Evolutionary conservation across 345 rosid species (phyloP).

Genomic region (Luvunga scandens): DNA sequence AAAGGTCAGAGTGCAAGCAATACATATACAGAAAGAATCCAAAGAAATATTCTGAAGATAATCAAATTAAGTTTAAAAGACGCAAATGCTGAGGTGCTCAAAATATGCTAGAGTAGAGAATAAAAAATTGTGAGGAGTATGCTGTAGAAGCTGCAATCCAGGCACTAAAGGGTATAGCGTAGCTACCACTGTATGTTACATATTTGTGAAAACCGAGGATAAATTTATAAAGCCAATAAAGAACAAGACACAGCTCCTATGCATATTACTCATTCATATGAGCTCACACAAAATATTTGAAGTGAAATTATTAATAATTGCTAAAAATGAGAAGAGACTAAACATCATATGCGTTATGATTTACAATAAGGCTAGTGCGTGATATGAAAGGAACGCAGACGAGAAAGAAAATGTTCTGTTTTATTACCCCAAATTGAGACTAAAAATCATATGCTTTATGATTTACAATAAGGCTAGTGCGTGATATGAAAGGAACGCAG

Average conservation of each 20-base stretch:
- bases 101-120: not conserved
- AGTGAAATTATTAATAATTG: not conserved
- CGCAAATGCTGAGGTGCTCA: not conserved
- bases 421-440: no score
- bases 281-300: not conserved
- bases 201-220: not conserved
- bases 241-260: not conserved
- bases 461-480: not conserved
- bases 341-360: no score
- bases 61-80: not conserved
- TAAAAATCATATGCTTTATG: not conserved
- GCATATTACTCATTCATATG: not conserved
- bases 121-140: not conserved
- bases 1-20: slow-evolving; percentile 1
- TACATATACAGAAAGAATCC: not conserved
- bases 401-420: no score
- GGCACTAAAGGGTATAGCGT: not conserved
- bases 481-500: not conserved
- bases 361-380: no score
- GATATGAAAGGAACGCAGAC: no score
- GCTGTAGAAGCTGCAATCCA: not conserved
- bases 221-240: not conserved
- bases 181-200: not conserved
- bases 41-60: not conserved
- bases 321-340: not conserved